Evolutionary conservation across 441 rosid species (phyloP).

Genomic region (Dalechampia spathulata): DNA sequence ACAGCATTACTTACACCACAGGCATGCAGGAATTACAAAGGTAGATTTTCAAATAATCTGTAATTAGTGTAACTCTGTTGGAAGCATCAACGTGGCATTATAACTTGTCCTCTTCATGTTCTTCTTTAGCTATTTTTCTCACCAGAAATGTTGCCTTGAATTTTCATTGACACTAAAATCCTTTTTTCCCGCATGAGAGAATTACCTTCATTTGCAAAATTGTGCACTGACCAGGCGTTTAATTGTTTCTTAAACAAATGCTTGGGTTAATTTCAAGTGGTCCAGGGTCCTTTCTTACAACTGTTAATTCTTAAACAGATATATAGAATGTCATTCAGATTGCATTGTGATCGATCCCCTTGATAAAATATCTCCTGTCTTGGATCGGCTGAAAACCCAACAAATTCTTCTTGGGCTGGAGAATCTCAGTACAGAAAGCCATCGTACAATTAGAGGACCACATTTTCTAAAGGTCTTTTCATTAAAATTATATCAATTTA

Average conservation of each 20-base stretch:
- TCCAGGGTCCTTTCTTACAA: not conserved
- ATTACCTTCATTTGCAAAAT: too few relatives aligned
- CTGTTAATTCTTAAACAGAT: slow-evolving; percentile 30
- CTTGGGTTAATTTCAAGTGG: not conserved
- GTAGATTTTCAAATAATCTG: slow-evolving; percentile 28
- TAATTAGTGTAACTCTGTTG: not conserved
- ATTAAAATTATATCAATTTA: too few relatives aligned
- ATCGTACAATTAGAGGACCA: slow-evolving; percentile 52
- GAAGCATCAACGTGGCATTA: not conserved
- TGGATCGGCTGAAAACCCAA: slow-evolving; percentile 82
- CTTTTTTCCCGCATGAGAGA: too few relatives aligned
- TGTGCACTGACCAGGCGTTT: not conserved
- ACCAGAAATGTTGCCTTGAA: too few relatives aligned
- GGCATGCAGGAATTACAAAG: slow-evolving; percentile 76
- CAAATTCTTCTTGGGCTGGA: slow-evolving; percentile 61
- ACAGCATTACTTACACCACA: slow-evolving; percentile 43
- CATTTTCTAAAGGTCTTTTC: slow-evolving; percentile 65
- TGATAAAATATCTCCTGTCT: slow-evolving; percentile 51
- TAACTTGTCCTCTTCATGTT: not conserved
- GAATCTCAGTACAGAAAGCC: slow-evolving; percentile 35
- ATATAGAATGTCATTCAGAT: slow-evolving; percentile 40
- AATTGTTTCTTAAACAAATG: not conserved
- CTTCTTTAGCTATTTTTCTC: too few relatives aligned
- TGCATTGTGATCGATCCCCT: slow-evolving; percentile 55
- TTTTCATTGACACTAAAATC: too few relatives aligned